These are phyloP conservation scores for Mucor circinelloides DNA, from an alignment of 371 early-diverging fungal genomes.

Conservation along the genomic window DNA sequence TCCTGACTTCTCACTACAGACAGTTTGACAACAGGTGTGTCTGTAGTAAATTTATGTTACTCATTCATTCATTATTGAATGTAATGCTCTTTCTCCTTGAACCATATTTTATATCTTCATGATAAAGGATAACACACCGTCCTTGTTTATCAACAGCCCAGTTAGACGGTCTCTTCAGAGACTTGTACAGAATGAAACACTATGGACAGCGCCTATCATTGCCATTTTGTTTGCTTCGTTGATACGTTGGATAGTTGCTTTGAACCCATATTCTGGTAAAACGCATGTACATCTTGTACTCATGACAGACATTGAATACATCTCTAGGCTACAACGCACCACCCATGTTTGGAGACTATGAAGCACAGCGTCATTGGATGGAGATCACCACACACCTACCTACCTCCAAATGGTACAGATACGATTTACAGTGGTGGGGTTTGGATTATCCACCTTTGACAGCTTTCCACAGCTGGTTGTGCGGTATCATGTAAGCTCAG, in stretches of 20 bases:
- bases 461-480: slow-evolving; percentile 87
- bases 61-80: not conserved
- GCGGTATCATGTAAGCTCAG: slow-evolving; percentile 73
- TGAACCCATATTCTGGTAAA: slow-evolving; percentile 82
- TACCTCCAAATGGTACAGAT: slow-evolving; percentile 81
- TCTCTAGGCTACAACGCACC: slow-evolving; percentile 49
- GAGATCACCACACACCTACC: slow-evolving; percentile 87
- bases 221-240: slow-evolving; percentile 62
- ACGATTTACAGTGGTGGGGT: slow-evolving; percentile 91
- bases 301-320: not conserved
- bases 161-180: slow-evolving; percentile 15
- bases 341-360: slow-evolving; percentile 94
- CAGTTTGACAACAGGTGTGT: no score
- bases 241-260: slow-evolving; percentile 73
- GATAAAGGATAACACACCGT: slow-evolving; percentile 19
- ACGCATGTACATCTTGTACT: not conserved
- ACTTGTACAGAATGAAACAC: slow-evolving; percentile 29
- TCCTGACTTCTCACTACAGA: no score
- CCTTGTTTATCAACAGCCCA: slow-evolving; percentile 27
- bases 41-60: not conserved
- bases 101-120: not conserved
- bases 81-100: not conserved
- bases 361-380: slow-evolving; percentile 98
- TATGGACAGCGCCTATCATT: slow-evolving; percentile 46
- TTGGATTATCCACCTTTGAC: slow-evolving; percentile 97